These are phyloP conservation scores for Somion occarium DNA, from an alignment of 1,284 basidiomycete genomes.

Conservation along the genomic window DNA sequence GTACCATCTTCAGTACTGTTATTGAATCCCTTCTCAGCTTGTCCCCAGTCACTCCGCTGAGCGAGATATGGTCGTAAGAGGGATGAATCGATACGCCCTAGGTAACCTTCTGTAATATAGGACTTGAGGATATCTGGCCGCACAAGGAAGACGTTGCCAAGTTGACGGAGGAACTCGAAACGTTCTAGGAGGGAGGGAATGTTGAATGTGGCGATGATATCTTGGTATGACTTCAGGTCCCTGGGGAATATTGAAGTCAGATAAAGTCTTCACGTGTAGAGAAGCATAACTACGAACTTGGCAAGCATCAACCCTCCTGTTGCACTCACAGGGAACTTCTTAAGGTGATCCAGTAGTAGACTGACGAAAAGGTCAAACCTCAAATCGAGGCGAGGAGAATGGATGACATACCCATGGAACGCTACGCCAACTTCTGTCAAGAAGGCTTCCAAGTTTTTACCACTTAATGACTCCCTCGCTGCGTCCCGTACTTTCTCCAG, in stretches of 20 bases:
- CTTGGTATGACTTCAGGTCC: slow-evolving; percentile 97
- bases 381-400: slow-evolving; percentile 3
- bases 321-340: slow-evolving; percentile 94
- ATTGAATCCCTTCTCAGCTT: slow-evolving; percentile 73
- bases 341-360: slow-evolving; percentile 89
- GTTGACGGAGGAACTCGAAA: slow-evolving; percentile 97
- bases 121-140: slow-evolving; percentile 89
- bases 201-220: slow-evolving; percentile 77
- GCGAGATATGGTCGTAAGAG: slow-evolving; percentile 90
- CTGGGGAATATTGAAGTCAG: slow-evolving; percentile 35
- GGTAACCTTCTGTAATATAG: slow-evolving; percentile 88
- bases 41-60: slow-evolving; percentile 85
- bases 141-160: slow-evolving; percentile 96
- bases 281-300: slow-evolving; percentile 60
- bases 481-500: slow-evolving; percentile 79
- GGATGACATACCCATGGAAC: slow-evolving; percentile 75
- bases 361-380: slow-evolving; percentile 36
- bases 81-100: slow-evolving; percentile 85
- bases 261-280: background rate
- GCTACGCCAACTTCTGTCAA: slow-evolving; percentile 91
- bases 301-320: slow-evolving; percentile 98
- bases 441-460: slow-evolving; percentile 91
- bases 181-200: slow-evolving; percentile 87
- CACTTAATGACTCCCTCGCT: slow-evolving; percentile 72
- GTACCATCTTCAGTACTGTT: slow-evolving; percentile 44